phyloP scores from a whole-genome alignment of 1,139 yeast genomes.

The Suhomyces chickasaworum region DNA sequence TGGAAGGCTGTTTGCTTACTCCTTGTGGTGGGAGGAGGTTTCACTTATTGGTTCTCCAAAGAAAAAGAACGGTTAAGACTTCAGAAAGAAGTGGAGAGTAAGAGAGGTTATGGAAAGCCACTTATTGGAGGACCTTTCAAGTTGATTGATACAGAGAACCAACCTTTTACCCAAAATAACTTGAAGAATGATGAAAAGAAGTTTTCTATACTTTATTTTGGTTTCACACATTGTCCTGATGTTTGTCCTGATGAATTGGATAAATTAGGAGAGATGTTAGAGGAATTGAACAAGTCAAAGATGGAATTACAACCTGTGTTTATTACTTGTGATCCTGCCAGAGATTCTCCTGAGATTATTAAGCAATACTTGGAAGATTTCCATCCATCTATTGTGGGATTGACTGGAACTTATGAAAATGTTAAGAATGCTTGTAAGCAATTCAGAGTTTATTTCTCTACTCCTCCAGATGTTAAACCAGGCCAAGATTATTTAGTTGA shows the following conservation, averaged over 20 bases:
- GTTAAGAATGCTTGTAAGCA: slow-evolving; percentile 82
- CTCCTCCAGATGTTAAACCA: slow-evolving; percentile 90
- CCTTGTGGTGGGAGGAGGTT: slow-evolving; percentile 65
- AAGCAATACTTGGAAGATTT: slow-evolving; percentile 81
- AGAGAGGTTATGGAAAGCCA: slow-evolving; percentile 89
- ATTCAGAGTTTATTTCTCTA: slow-evolving; percentile 91
- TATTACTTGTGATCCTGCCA: slow-evolving; percentile 94
- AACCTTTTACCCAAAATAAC: slow-evolving; percentile 73
- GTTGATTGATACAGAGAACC: slow-evolving; percentile 68
- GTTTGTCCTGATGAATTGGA: slow-evolving; percentile 98
- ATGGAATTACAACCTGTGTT: slow-evolving; percentile 79
- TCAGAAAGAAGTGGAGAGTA: slow-evolving; percentile 79
- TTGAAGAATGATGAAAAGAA: slow-evolving; percentile 59
- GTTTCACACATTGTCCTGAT: slow-evolving; percentile 97
- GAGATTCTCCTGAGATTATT: slow-evolving; percentile 84
- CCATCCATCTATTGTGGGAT: slow-evolving; percentile 84
- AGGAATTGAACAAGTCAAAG: slow-evolving; percentile 55
- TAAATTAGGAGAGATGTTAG: slow-evolving; percentile 78
- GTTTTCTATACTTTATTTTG: slow-evolving; percentile 84
- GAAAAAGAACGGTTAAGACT: slow-evolving; percentile 75
- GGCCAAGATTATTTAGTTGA: slow-evolving; percentile 97
- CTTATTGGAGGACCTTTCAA: slow-evolving; percentile 88
- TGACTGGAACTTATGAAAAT: slow-evolving; percentile 87
- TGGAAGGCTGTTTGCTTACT: slow-evolving; percentile 82
- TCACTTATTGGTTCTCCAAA: slow-evolving; percentile 65